Base-by-base conservation (phyloP, 1,284 basidiomycete genomes). In the Phlebopus sp. region DNA sequence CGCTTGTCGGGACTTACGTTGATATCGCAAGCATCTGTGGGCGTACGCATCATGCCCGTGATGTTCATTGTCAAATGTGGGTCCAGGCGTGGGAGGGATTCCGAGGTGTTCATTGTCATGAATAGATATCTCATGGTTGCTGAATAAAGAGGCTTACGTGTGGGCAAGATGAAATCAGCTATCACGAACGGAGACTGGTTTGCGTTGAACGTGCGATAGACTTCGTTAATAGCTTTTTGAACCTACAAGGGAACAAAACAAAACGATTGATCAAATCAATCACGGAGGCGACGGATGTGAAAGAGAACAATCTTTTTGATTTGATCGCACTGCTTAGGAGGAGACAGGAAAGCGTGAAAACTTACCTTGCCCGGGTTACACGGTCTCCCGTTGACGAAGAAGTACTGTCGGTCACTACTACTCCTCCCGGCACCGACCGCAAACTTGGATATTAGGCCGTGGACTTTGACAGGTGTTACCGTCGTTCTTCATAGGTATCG, bases 1-100 rank as follows among this genome's bases (percentile, higher is more conserved):
- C 97, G 80, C 65, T 99, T 99, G 70, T 99, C 97, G 0, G 97
- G 96, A 56, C 86, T 93, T 52, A 99, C 90, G 59, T 99, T 99
- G 63, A 99, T 85, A 62, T 99, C 97, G 59, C 90, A 93, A 1
- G 84, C 77, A 52, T 89, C 92, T 92, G 39, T 13, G 39, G 18
- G 32, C 27, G 27, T 14, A 34, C 11, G 14, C 31, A 13, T 34
- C 27, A 9, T 29, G 4, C 5, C 7, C 4, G 27, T 8, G 27
- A 8, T 29, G 27, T 4, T 29, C 27, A 29, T 29, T 29, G 27
- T 29, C 27, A 29, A 29, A 29, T 29, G 27, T 29, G 38, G 29
- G 31, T 31, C 13, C 15, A 23, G 1, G 4, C 34, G 27, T 14
- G 8, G 30, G 25, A 36, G 34, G 14, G 15, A 31, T 37, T 17